Evolutionary conservation across 2,329 filamentous ascomycete genomes (phyloP).

Genomic region (Hypoxylon sp.): DNA sequence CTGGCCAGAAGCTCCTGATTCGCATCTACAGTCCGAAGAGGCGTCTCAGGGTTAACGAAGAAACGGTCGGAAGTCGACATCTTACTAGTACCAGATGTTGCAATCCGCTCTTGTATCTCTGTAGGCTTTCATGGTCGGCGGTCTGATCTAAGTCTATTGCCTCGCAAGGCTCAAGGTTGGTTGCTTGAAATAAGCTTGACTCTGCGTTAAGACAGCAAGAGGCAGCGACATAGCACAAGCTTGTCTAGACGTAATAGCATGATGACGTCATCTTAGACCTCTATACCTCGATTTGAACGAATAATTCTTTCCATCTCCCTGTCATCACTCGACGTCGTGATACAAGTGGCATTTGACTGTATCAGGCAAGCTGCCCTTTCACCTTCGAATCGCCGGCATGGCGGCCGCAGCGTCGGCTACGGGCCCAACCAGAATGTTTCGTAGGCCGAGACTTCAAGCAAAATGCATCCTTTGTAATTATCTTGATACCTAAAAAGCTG

Average conservation of each 20-base stretch:
- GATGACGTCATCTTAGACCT: slow-evolving; percentile 3
- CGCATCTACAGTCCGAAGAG: slow-evolving; percentile 19
- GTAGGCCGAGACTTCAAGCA: not conserved
- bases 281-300: not conserved
- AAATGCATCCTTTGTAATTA: slow-evolving; percentile 5
- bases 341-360: no score
- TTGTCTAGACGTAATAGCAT: not conserved
- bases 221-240: not conserved
- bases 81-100: not conserved
- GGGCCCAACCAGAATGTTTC: not conserved
- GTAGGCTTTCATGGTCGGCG: no score
- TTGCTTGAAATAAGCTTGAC: no score
- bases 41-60: slow-evolving; percentile 29
- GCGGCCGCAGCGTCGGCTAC: no score
- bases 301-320: not conserved
- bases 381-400: no score
- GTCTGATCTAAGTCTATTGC: no score
- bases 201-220: no score
- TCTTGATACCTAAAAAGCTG: slow-evolving; percentile 1
- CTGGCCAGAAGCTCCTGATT: slow-evolving; percentile 37
- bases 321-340: not conserved
- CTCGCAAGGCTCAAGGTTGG: no score
- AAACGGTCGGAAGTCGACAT: slow-evolving; percentile 32
- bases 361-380: no score
- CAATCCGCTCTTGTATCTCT: not conserved